Percentiles rank a stretch among this genome's conserved stretches.
Evolutionary conservation across 1,284 basidiomycete species (phyloP).

Genomic region (Irpex lacteus): DNA sequence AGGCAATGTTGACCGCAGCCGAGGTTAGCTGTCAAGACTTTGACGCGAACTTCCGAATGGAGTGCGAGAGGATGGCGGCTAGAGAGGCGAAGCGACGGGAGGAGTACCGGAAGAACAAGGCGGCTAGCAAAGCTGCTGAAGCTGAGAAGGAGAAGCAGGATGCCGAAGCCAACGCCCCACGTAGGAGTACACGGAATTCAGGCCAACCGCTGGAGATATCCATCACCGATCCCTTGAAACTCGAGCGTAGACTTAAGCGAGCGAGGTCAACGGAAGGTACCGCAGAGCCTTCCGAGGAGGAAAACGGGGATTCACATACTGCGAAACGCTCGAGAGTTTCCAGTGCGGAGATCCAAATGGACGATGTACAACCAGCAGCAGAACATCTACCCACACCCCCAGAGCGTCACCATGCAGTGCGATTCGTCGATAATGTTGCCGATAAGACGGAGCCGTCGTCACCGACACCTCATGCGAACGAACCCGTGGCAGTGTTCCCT

Average conservation of each 20-base stretch:
- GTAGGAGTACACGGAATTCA: conserved; percentile 69
- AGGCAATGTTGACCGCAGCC: conserved; percentile 87
- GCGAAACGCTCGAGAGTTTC: conserved; percentile 54
- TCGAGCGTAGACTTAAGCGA: conserved; percentile 72
- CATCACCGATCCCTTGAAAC: conserved; percentile 67
- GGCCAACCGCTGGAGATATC: conserved; percentile 67
- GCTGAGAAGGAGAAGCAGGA: conserved; percentile 23
- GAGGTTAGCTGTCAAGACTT: conserved; percentile 89
- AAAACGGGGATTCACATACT: conserved; percentile 38
- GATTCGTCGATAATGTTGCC: conserved; percentile 36
- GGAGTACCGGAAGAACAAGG: conserved; percentile 51
- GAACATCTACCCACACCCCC: conserved; percentile 38
- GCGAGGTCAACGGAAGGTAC: conserved; percentile 59
- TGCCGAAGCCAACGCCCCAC: conserved; percentile 33
- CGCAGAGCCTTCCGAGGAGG: conserved; percentile 57
- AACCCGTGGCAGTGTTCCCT: background rate
- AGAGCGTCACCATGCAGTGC: conserved; percentile 33
- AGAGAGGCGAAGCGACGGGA: conserved; percentile 73
- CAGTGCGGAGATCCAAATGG: conserved; percentile 39
- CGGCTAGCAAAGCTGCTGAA: conserved; percentile 44
- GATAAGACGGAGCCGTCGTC: conserved; percentile 7
- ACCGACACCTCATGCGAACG: conserved; percentile 18
- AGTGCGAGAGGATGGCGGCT: conserved; percentile 87
- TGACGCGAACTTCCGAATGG: conserved; percentile 77
- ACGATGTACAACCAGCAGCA: conserved; percentile 38